Conservation (phyloP, 768 basidiomycete genomes). For the Tricholomella constricta region DNA sequence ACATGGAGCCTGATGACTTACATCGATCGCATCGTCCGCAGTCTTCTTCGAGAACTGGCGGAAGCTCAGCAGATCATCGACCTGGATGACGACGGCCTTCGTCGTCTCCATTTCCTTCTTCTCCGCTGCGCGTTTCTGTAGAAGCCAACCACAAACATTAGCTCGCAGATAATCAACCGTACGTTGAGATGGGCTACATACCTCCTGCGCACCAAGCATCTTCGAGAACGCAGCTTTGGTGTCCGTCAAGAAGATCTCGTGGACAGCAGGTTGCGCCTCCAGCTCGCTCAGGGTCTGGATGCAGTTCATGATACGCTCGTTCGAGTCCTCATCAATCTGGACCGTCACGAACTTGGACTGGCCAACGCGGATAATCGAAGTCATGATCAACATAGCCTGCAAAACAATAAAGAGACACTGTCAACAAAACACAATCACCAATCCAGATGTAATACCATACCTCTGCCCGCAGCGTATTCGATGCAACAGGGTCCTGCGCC, state of each 20-base stretch:
- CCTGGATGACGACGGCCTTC: slow-evolving; percentile 74
- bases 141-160: neutral
- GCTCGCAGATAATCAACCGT: neutral
- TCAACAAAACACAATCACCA: neutral
- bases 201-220: slow-evolving; percentile 97
- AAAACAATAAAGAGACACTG: neutral
- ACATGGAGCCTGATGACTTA: slow-evolving; percentile 30
- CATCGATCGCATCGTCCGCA: slow-evolving; percentile 76
- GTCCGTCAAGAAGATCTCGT: slow-evolving; percentile 79
- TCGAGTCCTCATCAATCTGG: slow-evolving; percentile 98
- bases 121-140: slow-evolving; percentile 85
- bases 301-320: slow-evolving; percentile 95
- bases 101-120: slow-evolving; percentile 81
- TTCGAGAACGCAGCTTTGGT: slow-evolving; percentile 90
- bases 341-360: slow-evolving; percentile 93
- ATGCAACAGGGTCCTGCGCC: slow-evolving; percentile 43
- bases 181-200: slow-evolving; percentile 26
- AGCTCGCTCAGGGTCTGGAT: slow-evolving; percentile 90
- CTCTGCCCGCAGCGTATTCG: slow-evolving; percentile 86
- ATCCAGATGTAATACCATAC: slow-evolving; percentile 35
- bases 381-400: slow-evolving; percentile 97
- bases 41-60: slow-evolving; percentile 95
- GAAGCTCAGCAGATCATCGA: slow-evolving; percentile 91
- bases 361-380: slow-evolving; percentile 93
- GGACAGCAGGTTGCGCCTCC: slow-evolving; percentile 53